phyloP scores from a whole-genome alignment of 306 rosid species.

The Albizia julibrissin region DNA sequence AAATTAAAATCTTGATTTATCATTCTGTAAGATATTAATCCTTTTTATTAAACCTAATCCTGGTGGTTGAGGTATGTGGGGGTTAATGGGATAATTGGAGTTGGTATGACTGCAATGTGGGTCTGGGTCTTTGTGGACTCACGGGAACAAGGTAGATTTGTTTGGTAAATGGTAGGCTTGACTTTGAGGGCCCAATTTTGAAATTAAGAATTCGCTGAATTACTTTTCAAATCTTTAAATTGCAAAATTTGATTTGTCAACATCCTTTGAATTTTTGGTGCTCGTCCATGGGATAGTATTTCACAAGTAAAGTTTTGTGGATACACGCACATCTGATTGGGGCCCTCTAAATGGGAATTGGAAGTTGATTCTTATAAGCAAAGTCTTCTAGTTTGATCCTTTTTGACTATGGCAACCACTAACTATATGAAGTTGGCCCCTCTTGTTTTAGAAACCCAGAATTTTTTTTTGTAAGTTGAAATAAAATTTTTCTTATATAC shows the following conservation, averaged over 20 bases:
- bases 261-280: neutral
- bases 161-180: neutral
- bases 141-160: neutral
- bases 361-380: neutral
- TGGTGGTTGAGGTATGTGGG: neutral
- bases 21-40: too few relatives aligned
- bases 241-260: neutral
- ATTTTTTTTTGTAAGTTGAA: too few relatives aligned
- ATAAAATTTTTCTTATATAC: accelerated
- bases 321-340: neutral
- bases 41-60: too few relatives aligned
- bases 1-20: too few relatives aligned
- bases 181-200: neutral
- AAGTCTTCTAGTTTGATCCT: neutral
- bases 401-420: neutral
- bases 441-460: neutral
- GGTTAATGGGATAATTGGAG: neutral
- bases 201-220: neutral
- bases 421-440: neutral
- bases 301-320: neutral
- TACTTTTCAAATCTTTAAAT: neutral
- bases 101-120: neutral
- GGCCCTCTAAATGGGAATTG: neutral
- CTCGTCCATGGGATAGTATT: neutral
- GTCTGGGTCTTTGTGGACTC: too few relatives aligned